Base-by-base conservation (phyloP, 257 asterid species). In the Coffea canephora region DNA sequence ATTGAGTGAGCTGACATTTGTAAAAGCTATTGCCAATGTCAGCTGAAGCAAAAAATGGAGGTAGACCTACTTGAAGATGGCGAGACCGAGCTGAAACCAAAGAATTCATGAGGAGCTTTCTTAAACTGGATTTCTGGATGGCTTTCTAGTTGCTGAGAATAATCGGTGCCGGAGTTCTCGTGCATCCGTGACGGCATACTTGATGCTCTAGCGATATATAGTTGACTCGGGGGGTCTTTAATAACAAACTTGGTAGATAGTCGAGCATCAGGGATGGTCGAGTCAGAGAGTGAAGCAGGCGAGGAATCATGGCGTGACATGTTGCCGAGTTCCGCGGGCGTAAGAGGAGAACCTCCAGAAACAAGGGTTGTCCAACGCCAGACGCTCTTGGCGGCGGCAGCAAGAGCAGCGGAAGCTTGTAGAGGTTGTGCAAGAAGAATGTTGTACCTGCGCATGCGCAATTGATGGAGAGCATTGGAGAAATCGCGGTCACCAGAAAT, bases 401-500 rank as follows among this genome's bases (percentile, higher is more conserved):
- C 84, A 64, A 90, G 94, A 66, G 88, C 82, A 31, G 82, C 81
- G 3, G 93, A 89, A 34, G 90, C 89, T 74, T 84, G 61, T 27
- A 49, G 46, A 31, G 94, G 93, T 74, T 89, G 92, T 43, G 93
- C 91, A 9, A 89, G 79, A 77, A 90, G 91, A 82, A 90, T 86
- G 78, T 90, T 87, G 79, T 87, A 86, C 65, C 85, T 77, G 36
- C 90, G 86, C 91, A 87, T 78, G 41, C 91, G 85, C 52, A 90
- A 81, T 68, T 89, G 92, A 82, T 90, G 88, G 77, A 90, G 90
- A 27, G 91, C 90, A 64, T 89, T 83, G 49, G 91, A 89, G 55
- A 90, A 90, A 81, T 86, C 92, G 39, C 91, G 34, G 74, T 89
- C 92, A 27, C 92, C 91, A 0, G 91, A 89, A 49, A 90, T 87